Evolutionary conservation across 768 basidiomycete species (phyloP).

Genomic region (Termitomyces sp.): DNA sequence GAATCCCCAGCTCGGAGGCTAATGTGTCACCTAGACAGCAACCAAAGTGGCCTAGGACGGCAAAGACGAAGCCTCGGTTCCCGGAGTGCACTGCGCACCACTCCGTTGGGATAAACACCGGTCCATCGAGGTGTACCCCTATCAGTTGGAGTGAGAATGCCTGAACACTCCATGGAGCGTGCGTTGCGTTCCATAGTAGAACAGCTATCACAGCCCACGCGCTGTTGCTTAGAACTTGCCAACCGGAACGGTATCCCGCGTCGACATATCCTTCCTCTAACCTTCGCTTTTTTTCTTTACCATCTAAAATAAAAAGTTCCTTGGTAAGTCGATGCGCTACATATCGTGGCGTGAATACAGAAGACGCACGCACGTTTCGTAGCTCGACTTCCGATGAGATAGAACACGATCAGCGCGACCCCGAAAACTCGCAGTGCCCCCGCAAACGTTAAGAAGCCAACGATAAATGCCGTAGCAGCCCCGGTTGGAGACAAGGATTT

Average conservation of each 20-base stretch:
- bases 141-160: slow-evolving; percentile 22
- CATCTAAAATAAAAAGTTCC: slow-evolving; percentile 36
- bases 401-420: slow-evolving; percentile 68
- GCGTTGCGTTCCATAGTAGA: slow-evolving; percentile 60
- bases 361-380: slow-evolving; percentile 64
- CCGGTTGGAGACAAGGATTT: slow-evolving; percentile 77
- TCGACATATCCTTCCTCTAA: slow-evolving; percentile 79
- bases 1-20: slow-evolving; percentile 89
- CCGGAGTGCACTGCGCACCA: slow-evolving; percentile 65
- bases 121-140: slow-evolving; percentile 22
- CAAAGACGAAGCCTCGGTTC: slow-evolving; percentile 63
- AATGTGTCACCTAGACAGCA: slow-evolving; percentile 91
- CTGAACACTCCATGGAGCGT: slow-evolving; percentile 40
- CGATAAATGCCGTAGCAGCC: slow-evolving; percentile 69
- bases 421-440: slow-evolving; percentile 67
- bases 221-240: slow-evolving; percentile 85
- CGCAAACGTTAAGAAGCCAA: slow-evolving; percentile 72
- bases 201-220: slow-evolving; percentile 57
- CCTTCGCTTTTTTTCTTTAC: slow-evolving; percentile 68
- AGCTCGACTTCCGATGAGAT: slow-evolving; percentile 75
- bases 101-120: slow-evolving; percentile 31
- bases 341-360: too few species aligned
- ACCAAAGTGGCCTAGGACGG: slow-evolving; percentile 78
- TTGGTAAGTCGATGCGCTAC: not conserved
- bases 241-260: slow-evolving; percentile 67